Evolutionary conservation across 306 rosid genomes (phyloP), one percentile per base, ranked within the genome.

Genomic region (Begonia masoniana): DNA sequence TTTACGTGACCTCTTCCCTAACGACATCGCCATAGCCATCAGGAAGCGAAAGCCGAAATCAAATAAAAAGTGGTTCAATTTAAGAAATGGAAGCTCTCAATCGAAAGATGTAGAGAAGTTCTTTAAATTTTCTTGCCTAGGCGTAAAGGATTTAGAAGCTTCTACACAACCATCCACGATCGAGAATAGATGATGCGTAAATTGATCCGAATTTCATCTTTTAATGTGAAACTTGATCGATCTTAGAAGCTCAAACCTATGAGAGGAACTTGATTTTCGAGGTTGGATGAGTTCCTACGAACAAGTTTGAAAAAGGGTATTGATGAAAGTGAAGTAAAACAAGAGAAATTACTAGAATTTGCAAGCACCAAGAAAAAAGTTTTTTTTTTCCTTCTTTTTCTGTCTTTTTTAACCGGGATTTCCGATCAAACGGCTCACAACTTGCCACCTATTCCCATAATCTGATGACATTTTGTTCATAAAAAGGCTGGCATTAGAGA

Each of bases 1-100:
- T 21, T 68, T 79, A 24, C 58, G 43, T 54, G 76, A 92, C 61
- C 96, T 92, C 60, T 86, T 92, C 61, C 99, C 94, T 16, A 83
- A 86, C 60, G 99, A 92, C 83, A 56, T 86, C n/a, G 94, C 94
- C 39, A 91, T 91, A 62, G 96, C 99, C 68, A 86, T 91, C 15
- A 86, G 94, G 71, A 72, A 91, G 15, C 66, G 82, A 50, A 81
- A 61, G 66, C 70, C 76, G 14, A 80, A 68, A 57, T 67, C 72
- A 10, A 75, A 77, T 3, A 69, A 13, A 62, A 72, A 74, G n/a
- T 83, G 99, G 94, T 74, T 83, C 35, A 72, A 63, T 43, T 55
- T 42, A 11, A 70, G 72, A 64, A 52, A 71, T 55, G 82, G 77
- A 4, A 79, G 77, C 66, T 66, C 68, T 7, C 57, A 60, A 41